A percentile compares a stretch with the other conserved stretches of the same genome.
Evolutionary conservation across 192 early-diverging fungal species (phyloP).

Genomic region (Obelidium mucronatum): DNA sequence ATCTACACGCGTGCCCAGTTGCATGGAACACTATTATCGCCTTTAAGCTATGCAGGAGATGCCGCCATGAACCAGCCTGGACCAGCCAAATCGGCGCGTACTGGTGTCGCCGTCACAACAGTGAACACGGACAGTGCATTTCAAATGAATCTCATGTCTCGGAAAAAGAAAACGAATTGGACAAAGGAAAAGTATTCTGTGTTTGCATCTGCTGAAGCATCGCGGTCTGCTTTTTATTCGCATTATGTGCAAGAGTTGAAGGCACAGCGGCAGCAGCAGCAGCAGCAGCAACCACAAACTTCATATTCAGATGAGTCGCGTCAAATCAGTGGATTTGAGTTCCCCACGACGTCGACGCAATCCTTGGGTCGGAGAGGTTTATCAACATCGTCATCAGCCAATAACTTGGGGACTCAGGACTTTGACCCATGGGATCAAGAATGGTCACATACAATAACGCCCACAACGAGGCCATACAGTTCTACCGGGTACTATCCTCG

Average conservation of each 20-base stretch:
- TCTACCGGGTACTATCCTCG: background rate
- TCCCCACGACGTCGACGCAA: no score
- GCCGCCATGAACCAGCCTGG: background rate
- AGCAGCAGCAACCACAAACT: background rate
- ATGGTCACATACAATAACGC: background rate
- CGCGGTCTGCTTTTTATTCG: constrained; percentile 2
- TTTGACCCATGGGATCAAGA: no score
- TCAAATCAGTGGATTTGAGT: no score
- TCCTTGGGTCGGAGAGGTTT: background rate
- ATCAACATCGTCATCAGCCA: background rate
- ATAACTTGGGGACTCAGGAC: background rate
- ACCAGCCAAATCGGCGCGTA: background rate
- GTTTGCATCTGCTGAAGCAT: constrained; percentile 18
- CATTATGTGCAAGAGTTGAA: background rate
- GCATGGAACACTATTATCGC: background rate
- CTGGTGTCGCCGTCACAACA: background rate
- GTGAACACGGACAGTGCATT: background rate
- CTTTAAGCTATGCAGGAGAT: background rate
- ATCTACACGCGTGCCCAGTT: background rate
- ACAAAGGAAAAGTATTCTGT: background rate
- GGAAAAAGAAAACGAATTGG: constrained; percentile 2
- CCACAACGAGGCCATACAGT: background rate
- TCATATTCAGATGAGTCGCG: background rate
- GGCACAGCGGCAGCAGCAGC: background rate
- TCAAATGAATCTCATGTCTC: constrained; percentile 12